Percentiles rank a stretch among this genome's conserved stretches.
phyloP scores from a whole-genome alignment of 768 basidiomycete genomes.

The button mushroom (Agaricus bisporus) region DNA sequence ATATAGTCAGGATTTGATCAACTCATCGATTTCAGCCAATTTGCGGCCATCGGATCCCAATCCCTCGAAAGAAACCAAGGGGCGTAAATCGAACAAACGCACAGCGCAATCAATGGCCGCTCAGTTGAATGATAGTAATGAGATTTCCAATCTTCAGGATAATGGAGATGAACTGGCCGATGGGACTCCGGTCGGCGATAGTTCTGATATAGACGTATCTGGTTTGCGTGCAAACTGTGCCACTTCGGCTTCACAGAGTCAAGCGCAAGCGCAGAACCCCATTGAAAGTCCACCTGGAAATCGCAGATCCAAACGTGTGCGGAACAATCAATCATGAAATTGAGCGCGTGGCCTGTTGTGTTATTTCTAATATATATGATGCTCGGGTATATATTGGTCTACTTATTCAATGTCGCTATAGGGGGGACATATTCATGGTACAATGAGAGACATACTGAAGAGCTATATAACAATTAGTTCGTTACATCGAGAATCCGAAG shows the following conservation, averaged over 20 bases:
- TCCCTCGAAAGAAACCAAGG: constrained; percentile 37
- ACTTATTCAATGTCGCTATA: background rate
- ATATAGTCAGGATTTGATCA: background rate
- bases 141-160: constrained; percentile 2
- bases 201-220: background rate
- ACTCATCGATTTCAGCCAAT: constrained; percentile 25
- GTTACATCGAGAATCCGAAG: constrained; percentile 1
- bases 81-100: constrained; percentile 36
- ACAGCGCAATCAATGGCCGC: constrained; percentile 14
- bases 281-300: too few relatives aligned
- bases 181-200: background rate
- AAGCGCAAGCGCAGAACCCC: too few relatives aligned
- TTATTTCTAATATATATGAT: background rate
- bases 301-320: too few relatives aligned
- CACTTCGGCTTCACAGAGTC: too few relatives aligned
- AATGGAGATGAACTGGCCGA: background rate
- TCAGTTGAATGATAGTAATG: constrained; percentile 7
- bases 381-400: background rate
- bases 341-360: too few relatives aligned
- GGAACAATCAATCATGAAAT: too few relatives aligned
- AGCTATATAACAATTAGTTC: constrained; percentile 4
- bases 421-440: background rate
- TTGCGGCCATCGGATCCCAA: constrained; percentile 37
- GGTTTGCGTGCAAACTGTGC: too few relatives aligned
- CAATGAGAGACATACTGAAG: background rate